phyloP scores from a whole-genome alignment of 1,284 basidiomycete species.

The Chondrostereum purpureum region DNA sequence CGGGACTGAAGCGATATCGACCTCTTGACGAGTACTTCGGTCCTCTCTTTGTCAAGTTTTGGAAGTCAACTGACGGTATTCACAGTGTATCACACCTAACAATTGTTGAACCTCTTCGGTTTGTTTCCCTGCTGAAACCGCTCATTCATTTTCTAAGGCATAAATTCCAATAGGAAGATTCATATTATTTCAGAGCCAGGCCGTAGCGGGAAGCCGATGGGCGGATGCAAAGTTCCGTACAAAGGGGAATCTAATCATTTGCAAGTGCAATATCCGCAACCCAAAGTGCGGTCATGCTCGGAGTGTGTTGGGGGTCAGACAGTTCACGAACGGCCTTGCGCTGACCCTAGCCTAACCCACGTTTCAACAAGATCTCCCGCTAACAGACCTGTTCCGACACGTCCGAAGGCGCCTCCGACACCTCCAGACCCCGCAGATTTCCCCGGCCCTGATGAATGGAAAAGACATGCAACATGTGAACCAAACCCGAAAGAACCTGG shows the following conservation, averaged over 20 bases:
- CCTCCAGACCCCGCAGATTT: background rate
- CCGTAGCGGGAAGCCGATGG: background rate
- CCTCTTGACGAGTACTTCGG: background rate
- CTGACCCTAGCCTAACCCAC: no score
- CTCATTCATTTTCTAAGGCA: no score
- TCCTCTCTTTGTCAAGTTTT: background rate
- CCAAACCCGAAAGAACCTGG: background rate
- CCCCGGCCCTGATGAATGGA: background rate
- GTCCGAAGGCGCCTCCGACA: background rate
- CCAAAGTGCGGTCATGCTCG: background rate
- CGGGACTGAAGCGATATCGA: background rate
- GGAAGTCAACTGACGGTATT: no score
- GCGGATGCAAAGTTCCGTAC: background rate
- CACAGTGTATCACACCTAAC: background rate
- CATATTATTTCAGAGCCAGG: no score
- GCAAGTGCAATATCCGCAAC: no score
- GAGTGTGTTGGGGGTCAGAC: no score
- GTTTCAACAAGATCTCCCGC: no score
- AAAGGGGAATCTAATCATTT: no score
- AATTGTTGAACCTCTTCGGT: background rate
- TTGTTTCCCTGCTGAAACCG: no score
- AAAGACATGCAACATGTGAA: background rate
- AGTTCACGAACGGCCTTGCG: no score
- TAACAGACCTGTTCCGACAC: background rate
- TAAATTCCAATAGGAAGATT: no score